A percentile compares a stretch with the other conserved stretches of the same genome.
phyloP scores from a whole-genome alignment of 2,329 filamentous ascomycete species.

The Penicillium sclerotiorum region DNA sequence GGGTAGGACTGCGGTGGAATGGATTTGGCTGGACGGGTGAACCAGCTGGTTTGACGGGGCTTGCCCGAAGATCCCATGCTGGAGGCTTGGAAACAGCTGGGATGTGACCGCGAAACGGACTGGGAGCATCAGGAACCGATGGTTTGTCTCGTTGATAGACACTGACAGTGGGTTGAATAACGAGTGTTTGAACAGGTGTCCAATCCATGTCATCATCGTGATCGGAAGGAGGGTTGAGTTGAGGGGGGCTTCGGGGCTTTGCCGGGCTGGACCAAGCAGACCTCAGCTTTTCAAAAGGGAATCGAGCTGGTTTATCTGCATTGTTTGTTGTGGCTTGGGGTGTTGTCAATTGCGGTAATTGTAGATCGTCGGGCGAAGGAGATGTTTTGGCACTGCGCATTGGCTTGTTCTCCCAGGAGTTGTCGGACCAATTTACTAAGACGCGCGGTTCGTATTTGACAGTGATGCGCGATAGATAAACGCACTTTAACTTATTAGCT shows the following conservation, averaged over 20 bases:
- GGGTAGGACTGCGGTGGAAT: slow-evolving; percentile 37
- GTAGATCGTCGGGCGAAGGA: slow-evolving; percentile 18
- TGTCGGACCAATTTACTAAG: slow-evolving; percentile 46
- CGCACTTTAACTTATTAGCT: slow-evolving; percentile 36
- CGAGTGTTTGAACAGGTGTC: slow-evolving; percentile 48
- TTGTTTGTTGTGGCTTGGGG: slow-evolving; percentile 16
- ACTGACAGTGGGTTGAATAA: slow-evolving; percentile 36
- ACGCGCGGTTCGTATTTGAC: slow-evolving; percentile 45
- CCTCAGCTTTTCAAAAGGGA: slow-evolving; percentile 47
- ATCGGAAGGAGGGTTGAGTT: slow-evolving; percentile 43
- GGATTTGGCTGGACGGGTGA: slow-evolving; percentile 40
- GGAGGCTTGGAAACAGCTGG: slow-evolving; percentile 45
- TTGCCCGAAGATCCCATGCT: slow-evolving; percentile 43
- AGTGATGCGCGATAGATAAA: slow-evolving; percentile 39
- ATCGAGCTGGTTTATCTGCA: slow-evolving; percentile 29
- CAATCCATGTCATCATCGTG: slow-evolving; percentile 54
- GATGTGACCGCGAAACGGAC: slow-evolving; percentile 48
- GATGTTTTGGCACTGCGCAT: slow-evolving; percentile 23
- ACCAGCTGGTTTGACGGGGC: slow-evolving; percentile 37
- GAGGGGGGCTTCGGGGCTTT: slow-evolving; percentile 19
- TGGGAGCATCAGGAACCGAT: slow-evolving; percentile 35
- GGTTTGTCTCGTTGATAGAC: slow-evolving; percentile 33
- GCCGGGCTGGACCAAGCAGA: slow-evolving; percentile 27
- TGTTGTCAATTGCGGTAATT: too few relatives aligned
- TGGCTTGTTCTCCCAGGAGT: slow-evolving; percentile 33